Evolutionary conservation across 352 stramenopile genomes (phyloP), one percentile per base, ranked within the genome.

Genomic region (Globisporangium apiculatum): DNA sequence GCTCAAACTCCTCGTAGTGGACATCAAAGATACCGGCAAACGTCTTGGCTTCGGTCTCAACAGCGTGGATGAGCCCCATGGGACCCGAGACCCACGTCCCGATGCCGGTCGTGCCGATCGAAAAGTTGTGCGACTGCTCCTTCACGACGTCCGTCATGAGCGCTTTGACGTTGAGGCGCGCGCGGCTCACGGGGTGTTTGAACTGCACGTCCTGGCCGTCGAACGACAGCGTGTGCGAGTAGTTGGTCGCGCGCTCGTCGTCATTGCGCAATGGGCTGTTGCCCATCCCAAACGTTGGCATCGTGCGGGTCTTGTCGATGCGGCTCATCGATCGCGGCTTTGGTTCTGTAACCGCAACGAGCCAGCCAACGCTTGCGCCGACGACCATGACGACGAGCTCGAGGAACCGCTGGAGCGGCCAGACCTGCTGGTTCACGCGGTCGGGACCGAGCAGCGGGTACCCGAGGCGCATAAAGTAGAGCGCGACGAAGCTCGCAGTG

Each of bases 11-110:
- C 62, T 94, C 84, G 67, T 79, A 92, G 71, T 94, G 84, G 42
- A 94, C 83, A 72, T 94, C 84, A 59, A 91, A 94, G 67, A 91
- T 91, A 57, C 84, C 83, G 15, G 83, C 83, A 57, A 87, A 94
- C 50, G 74, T 86, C 53, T 73, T 72, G 18, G 80, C 76, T 61
- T 92, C 81, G 4, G 69, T 76, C 64, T 94, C 79, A 15, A 91
- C 78, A 11, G 73, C 72, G 51, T 90, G 79, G 66, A 92, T 91
- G 7, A 94, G 67, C 41, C 69, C 73, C 79, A 89, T 88, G 9
- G 83, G 83, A n/a, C 83, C 83, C 36, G 79, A 94, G 50, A 91
- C 83, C 81, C 80, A 91, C 15, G 81, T 91, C 53, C 78, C 81
- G 45, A 90, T 89, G 42, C 83, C 83, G 7, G 80, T 93, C 35